phyloP scores from a whole-genome alignment of 2,329 filamentous ascomycete species.

The Periconia macrospinosa region DNA sequence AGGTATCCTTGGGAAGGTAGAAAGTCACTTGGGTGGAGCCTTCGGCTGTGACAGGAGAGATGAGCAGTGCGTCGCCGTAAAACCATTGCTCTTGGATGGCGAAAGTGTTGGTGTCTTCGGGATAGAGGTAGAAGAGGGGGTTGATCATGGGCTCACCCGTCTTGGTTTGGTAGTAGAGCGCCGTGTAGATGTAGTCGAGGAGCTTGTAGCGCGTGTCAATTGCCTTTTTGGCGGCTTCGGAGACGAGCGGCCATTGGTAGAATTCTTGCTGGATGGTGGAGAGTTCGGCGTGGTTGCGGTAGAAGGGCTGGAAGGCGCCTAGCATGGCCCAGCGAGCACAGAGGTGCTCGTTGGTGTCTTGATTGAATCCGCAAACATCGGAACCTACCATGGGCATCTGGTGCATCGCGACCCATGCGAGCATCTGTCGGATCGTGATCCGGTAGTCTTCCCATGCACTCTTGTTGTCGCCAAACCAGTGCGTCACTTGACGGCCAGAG shows the following conservation, averaged over 20 bases:
- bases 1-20: conserved; percentile 61
- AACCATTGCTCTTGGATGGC: conserved; percentile 60
- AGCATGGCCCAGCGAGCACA: conserved; percentile 76
- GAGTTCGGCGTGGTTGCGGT: conserved; percentile 69
- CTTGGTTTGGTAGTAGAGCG: conserved; percentile 61
- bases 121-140: conserved; percentile 74
- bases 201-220: conserved; percentile 74
- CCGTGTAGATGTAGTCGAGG: conserved; percentile 80
- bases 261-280: conserved; percentile 66
- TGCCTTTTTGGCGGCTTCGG: conserved; percentile 66
- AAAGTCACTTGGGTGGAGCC: conserved; percentile 56
- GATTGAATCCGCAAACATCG: conserved; percentile 78
- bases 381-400: conserved; percentile 53
- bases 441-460: conserved; percentile 50
- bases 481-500: conserved; percentile 62
- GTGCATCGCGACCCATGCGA: conserved; percentile 51
- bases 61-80: conserved; percentile 59
- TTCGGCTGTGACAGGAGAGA: conserved; percentile 59
- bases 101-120: conserved; percentile 56
- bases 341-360: conserved; percentile 66
- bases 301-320: conserved; percentile 75
- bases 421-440: conserved; percentile 45
- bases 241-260: conserved; percentile 68
- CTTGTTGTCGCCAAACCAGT: conserved; percentile 63
- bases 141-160: conserved; percentile 68